A percentile compares a stretch with the other conserved stretches of the same genome.
Evolutionary conservation across 2,329 filamentous ascomycete genomes (phyloP).

Genomic region (Aspergillus sp.): DNA sequence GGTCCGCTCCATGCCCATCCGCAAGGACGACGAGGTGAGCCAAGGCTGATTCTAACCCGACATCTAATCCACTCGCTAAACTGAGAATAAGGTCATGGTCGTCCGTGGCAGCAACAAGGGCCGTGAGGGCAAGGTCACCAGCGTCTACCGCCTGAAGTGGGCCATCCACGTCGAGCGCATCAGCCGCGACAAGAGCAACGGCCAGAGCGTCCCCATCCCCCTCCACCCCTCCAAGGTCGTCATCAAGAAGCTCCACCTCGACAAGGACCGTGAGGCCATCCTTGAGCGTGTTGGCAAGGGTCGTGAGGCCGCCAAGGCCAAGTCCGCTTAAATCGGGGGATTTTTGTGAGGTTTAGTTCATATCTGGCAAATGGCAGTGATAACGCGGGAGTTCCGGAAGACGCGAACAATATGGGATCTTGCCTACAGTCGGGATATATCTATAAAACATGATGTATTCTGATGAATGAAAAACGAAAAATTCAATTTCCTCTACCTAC

Average conservation of each 20-base stretch:
- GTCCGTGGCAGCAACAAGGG: slow-evolving; percentile 95
- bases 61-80: background rate
- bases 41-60: background rate
- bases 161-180: slow-evolving; percentile 96
- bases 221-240: slow-evolving; percentile 96
- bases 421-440: slow-evolving; percentile 29
- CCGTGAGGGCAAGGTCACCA: slow-evolving; percentile 96
- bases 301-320: slow-evolving; percentile 53
- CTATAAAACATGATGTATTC: slow-evolving; percentile 29
- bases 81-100: slow-evolving; percentile 63
- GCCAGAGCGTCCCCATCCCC: slow-evolving; percentile 91
- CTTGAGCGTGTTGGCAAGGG: slow-evolving; percentile 51
- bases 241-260: slow-evolving; percentile 97
- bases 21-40: slow-evolving; percentile 81
- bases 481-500: slow-evolving; percentile 62
- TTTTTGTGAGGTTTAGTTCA: slow-evolving; percentile 59
- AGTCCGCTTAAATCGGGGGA: slow-evolving; percentile 59
- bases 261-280: slow-evolving; percentile 55
- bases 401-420: slow-evolving; percentile 26
- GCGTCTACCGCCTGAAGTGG: slow-evolving; percentile 98
- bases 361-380: slow-evolving; percentile 59
- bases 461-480: slow-evolving; percentile 66
- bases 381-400: slow-evolving; percentile 30
- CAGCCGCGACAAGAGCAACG: slow-evolving; percentile 94
- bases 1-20: slow-evolving; percentile 94